Evolutionary conservation across 352 stramenopile species (phyloP).

Genomic region (Ochromonadaceae sp.): DNA sequence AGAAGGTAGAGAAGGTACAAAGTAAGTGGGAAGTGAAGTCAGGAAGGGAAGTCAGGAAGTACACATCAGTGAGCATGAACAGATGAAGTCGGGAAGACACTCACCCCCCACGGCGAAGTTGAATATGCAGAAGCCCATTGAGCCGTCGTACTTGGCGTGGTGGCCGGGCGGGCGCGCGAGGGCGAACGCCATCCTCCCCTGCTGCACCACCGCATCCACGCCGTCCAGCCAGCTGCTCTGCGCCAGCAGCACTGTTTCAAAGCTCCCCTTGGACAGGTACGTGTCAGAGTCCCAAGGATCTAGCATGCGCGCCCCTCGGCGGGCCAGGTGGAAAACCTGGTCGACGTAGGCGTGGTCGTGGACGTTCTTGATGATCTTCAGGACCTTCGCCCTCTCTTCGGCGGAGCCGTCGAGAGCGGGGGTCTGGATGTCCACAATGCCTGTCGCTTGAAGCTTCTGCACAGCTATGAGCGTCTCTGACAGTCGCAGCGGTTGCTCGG

Average conservation of each 20-base stretch:
- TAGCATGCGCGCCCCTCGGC: not conserved
- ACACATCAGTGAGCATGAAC: constrained; percentile 40
- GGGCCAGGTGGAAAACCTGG: constrained; percentile 5
- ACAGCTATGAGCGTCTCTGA: too few species aligned
- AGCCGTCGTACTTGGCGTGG: constrained; percentile 44
- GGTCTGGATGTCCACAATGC: too few species aligned
- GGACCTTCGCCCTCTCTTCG: not conserved
- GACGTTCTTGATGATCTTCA: constrained; percentile 12
- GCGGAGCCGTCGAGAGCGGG: too few species aligned
- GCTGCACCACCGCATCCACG: constrained; percentile 4
- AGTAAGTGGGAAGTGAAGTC: not conserved
- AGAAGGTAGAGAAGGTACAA: constrained; percentile 3
- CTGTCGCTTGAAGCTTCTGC: too few species aligned
- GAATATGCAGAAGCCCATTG: constrained; percentile 59
- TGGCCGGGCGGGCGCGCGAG: constrained; percentile 66
- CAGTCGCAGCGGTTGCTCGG: too few species aligned
- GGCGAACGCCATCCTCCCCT: constrained; percentile 40
- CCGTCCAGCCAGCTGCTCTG: constrained; percentile 19
- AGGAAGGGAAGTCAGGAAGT: constrained; percentile 28
- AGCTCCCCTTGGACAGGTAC: constrained; percentile 15
- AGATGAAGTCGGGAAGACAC: too few species aligned
- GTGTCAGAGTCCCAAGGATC: constrained; percentile 22
- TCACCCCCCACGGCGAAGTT: constrained; percentile 51
- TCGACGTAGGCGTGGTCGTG: constrained; percentile 20
- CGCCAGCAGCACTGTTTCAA: constrained; percentile 13